Conservation (phyloP, 371 early-diverging fungal genomes). For the Rhizopus microsporus region DNA sequence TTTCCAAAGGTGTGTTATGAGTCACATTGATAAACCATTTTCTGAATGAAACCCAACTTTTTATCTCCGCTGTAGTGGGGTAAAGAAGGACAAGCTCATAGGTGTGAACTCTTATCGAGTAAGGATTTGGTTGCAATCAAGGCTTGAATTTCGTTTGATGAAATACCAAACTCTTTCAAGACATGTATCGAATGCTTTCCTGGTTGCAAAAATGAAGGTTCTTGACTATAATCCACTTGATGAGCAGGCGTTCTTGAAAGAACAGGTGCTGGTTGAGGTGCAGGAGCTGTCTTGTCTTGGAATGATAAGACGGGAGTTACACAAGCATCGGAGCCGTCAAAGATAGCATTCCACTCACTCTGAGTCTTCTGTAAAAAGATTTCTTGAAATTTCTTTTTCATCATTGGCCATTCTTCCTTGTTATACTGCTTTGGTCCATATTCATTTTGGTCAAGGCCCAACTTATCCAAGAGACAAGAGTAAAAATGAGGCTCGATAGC, state of each 20-base stretch:
- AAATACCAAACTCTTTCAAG: conserved; percentile 56
- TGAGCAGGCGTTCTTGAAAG: conserved; percentile 63
- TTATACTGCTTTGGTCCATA: conserved; percentile 60
- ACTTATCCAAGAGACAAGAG: conserved; percentile 51
- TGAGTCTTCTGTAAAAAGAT: conserved; percentile 63
- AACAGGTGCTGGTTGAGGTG: conserved; percentile 62
- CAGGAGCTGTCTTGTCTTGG: conserved; percentile 47
- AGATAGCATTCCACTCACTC: conserved; percentile 68
- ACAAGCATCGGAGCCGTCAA: conserved; percentile 73
- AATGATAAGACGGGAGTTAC: conserved; percentile 68
- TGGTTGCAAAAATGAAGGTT: conserved; percentile 42
- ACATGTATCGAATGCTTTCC: conserved; percentile 61
- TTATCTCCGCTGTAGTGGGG: neutral
- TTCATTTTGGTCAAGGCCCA: conserved; percentile 42
- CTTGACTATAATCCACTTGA: conserved; percentile 9
- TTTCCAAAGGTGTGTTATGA: neutral
- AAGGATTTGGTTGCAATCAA: conserved; percentile 18
- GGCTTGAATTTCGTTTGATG: conserved; percentile 10
- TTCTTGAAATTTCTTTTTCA: conserved; percentile 52
- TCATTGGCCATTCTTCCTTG: conserved; percentile 51
- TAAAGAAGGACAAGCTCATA: neutral
- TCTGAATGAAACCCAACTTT: conserved; percentile 3
- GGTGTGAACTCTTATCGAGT: conserved; percentile 9
- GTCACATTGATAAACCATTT: conserved; percentile 6
- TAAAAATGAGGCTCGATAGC: conserved; percentile 78